Base-by-base conservation (phyloP, 768 basidiomycete species). In the Calocybe cyanea region DNA sequence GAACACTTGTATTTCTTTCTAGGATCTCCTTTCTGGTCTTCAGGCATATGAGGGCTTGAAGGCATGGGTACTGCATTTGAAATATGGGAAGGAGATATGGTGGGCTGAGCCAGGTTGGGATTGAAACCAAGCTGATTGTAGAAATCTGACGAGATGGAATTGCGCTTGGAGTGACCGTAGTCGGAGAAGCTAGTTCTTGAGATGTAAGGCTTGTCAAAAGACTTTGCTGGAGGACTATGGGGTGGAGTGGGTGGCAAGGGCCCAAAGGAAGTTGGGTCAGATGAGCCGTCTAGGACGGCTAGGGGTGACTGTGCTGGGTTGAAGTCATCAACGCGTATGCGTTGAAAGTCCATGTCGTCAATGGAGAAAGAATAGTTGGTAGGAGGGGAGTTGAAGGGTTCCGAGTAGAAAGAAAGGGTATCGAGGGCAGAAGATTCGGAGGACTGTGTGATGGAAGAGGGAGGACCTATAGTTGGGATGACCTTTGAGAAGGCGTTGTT, bases 1-100 rank as follows among this genome's bases (percentile, higher is more conserved):
- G 75, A 63, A 57, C 90, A 92, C 57, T 78, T 83, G 61, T 90
- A 90, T 57, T 85, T 88, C 65, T 84, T 86, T 58, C 85, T 80
- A 7, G 83, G 76, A 50, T 88, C 87, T 13, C 72, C 71, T 54
- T 77, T 80, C 32, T 66, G 35, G 18, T 80, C 78, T 17, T 78
- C 72, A 19, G 73, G 68, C 30, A 68, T 61, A 11, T 70, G 67
- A 23, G 72, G 63, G 15, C 72, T 67, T 2, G 80, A 65, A 3
- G 77, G 59, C 1, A 74, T 57, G 4, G 81, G 69, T 37, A 83
- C 55, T 24, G 76, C 76, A 2, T 75, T 58, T 33, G 76, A 73
- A 10, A 83, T 72, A 51, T 72, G 77, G 19, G 76, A 64, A 2
- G 81, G 83, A 7, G 83, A 78, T 11, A 84, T 74, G 4, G 77